Evolutionary conservation across 495 filamentous ascomycete genomes (phyloP).

Genomic region (Astrocystis sublimbata): DNA sequence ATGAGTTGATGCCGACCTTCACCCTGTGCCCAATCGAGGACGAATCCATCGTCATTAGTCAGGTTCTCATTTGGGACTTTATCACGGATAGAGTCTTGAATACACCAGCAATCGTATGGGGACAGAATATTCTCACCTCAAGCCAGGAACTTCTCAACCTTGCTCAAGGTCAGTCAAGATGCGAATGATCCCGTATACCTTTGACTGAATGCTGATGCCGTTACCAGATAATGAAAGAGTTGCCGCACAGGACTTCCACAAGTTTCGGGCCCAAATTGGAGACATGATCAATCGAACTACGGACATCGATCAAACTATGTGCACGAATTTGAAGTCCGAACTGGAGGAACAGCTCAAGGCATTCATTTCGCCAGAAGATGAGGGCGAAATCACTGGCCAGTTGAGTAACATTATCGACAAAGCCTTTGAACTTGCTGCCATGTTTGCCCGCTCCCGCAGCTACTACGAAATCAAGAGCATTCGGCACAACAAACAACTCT

Average conservation of each 20-base stretch:
- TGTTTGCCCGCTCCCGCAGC: neutral
- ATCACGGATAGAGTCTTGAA: neutral
- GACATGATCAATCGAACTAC: neutral
- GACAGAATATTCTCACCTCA: neutral
- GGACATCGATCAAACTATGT: neutral
- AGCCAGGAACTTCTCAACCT: neutral
- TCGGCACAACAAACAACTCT: neutral
- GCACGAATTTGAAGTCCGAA: neutral
- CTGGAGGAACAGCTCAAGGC: neutral
- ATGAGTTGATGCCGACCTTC: neutral
- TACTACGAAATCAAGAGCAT: neutral
- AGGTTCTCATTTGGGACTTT: neutral
- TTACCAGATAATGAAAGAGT: neutral
- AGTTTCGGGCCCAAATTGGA: neutral
- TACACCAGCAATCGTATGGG: neutral
- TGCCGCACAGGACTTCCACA: neutral
- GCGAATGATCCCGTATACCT: too few species aligned
- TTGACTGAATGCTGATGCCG: neutral
- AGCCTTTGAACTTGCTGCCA: neutral
- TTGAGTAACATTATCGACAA: neutral
- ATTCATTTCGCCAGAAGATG: neutral
- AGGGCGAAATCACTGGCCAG: neutral
- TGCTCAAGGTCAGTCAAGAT: neutral
- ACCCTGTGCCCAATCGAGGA: neutral
- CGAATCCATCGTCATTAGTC: neutral